Percentiles rank a stretch among this genome's conserved stretches.
phyloP scores from a whole-genome alignment of 164 flowering plant genomes.

The Vitis cinerea region DNA sequence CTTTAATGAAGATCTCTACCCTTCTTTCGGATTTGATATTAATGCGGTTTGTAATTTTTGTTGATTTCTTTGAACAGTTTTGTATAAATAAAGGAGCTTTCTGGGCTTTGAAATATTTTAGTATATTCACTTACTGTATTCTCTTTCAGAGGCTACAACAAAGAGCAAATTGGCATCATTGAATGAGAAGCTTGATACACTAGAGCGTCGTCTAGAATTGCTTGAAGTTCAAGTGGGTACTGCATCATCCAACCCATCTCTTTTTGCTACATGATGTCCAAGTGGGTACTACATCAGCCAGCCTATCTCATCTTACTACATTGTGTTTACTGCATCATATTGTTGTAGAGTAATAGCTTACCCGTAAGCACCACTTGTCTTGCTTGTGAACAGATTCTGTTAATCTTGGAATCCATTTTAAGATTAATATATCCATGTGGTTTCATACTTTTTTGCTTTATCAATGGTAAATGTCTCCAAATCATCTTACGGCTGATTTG shows the following conservation, averaged over 20 bases:
- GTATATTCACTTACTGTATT: neutral
- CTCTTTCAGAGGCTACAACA: slow-evolving; percentile 78
- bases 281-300: slow-evolving; percentile 60
- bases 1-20: no score
- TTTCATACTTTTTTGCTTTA: no score
- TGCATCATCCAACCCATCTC: slow-evolving; percentile 76
- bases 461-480: no score
- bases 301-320: slow-evolving; percentile 41
- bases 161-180: slow-evolving; percentile 84
- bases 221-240: slow-evolving; percentile 89
- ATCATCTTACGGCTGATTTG: no score
- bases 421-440: neutral
- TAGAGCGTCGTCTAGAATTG: slow-evolving; percentile 85
- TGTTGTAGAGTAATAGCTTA: neutral
- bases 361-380: neutral
- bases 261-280: slow-evolving; percentile 51
- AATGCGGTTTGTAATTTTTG: no score
- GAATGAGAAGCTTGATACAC: slow-evolving; percentile 87
- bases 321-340: neutral
- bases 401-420: neutral
- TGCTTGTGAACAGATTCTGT: neutral
- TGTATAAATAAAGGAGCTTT: no score
- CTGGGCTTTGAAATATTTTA: no score
- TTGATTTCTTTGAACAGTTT: no score
- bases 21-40: no score